A percentile compares a stretch with the other conserved stretches of the same genome.
phyloP scores from a whole-genome alignment of 257 asterid species.

The Solanum stenotomum region DNA sequence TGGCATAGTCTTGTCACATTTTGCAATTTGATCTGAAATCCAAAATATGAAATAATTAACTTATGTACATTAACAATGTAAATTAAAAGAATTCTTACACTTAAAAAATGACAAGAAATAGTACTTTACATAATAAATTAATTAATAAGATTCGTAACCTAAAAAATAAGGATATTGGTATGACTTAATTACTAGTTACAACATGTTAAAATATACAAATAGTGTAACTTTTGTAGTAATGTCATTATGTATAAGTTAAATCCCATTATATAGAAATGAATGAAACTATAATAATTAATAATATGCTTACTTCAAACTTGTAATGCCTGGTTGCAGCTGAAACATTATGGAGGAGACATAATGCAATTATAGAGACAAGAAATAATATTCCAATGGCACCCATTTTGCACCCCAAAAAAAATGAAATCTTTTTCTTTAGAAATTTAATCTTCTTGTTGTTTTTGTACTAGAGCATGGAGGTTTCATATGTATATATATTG shows the following conservation, averaged over 20 bases:
- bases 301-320: conserved; percentile 12
- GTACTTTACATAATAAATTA: not conserved
- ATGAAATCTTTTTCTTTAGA: not conserved
- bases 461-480: not conserved
- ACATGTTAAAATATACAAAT: not conserved
- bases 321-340: conserved; percentile 13
- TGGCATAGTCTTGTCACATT: conserved; percentile 9
- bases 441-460: not conserved
- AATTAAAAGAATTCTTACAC: too few species aligned
- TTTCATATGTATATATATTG: not conserved
- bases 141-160: not conserved
- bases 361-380: not conserved
- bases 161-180: not conserved
- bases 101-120: not conserved
- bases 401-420: not conserved
- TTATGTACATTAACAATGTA: not conserved
- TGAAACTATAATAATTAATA: not conserved
- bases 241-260: not conserved
- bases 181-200: not conserved
- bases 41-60: not conserved
- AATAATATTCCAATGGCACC: not conserved
- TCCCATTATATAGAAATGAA: not conserved
- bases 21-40: not conserved
- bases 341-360: conserved; percentile 3
- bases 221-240: not conserved